Conservation (phyloP, 805 yeast genomes). For the Suhomyces pyralidae region DNA sequence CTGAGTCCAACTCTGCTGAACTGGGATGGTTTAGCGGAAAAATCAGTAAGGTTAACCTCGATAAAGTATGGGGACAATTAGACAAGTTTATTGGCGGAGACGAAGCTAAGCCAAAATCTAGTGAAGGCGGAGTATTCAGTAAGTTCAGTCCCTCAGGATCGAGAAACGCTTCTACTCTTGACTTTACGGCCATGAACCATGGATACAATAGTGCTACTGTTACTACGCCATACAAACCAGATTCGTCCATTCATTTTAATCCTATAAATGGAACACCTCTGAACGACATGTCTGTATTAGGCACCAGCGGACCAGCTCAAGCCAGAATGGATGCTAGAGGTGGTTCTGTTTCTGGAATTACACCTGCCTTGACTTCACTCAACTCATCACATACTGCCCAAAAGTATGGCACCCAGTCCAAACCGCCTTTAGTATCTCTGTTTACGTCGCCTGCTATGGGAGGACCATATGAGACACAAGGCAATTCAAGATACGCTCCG, state of each 20-base stretch:
- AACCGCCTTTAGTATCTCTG: neutral
- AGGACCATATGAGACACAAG: neutral
- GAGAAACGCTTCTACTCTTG: constrained; percentile 45
- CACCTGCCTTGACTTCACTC: constrained; percentile 4
- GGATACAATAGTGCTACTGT: neutral
- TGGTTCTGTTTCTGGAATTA: neutral
- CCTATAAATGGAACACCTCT: neutral
- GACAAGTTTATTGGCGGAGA: constrained; percentile 93
- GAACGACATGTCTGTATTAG: constrained; percentile 2
- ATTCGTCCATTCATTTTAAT: neutral
- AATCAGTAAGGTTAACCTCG: constrained; percentile 60
- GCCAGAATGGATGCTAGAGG: constrained; percentile 10
- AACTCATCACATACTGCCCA: constrained; percentile 4
- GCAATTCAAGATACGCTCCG: constrained; percentile 17
- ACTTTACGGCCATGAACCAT: constrained; percentile 22
- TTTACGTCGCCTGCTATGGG: constrained; percentile 1
- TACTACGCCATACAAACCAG: constrained; percentile 2
- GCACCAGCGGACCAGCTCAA: constrained; percentile 9
- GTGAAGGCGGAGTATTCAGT: constrained; percentile 59
- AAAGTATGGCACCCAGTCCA: constrained; percentile 5
- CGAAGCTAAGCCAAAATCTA: constrained; percentile 30
- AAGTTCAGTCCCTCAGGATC: constrained; percentile 71
- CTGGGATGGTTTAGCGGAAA: constrained; percentile 70
- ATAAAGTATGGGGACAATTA: constrained; percentile 83
- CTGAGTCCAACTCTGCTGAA: constrained; percentile 40